phyloP scores from a whole-genome alignment of 257 asterid genomes.

The Ehretia macrophylla region DNA sequence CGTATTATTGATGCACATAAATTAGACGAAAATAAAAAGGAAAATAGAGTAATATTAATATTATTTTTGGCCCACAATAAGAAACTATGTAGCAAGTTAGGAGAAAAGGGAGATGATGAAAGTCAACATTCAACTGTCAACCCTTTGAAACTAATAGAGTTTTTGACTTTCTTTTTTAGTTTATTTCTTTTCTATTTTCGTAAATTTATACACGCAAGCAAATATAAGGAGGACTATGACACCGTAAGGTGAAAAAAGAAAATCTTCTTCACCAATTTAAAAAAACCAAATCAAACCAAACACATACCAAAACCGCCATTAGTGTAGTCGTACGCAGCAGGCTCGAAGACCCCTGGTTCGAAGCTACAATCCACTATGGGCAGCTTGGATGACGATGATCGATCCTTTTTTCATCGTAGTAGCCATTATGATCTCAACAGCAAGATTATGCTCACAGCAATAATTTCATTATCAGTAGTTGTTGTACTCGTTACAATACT shows the following conservation, averaged over 20 bases:
- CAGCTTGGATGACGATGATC: slow-evolving; percentile 31
- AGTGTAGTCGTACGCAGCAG: too few species aligned
- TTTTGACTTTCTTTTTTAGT: neutral
- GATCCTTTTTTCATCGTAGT: neutral
- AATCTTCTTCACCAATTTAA: too few species aligned
- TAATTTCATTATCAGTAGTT: slow-evolving; percentile 55
- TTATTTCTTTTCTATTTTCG: slow-evolving; percentile 1
- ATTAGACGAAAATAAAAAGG: too few species aligned
- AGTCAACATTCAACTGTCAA: slow-evolving; percentile 48
- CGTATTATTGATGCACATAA: too few species aligned
- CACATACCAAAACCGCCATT: too few species aligned
- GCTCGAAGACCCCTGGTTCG: too few species aligned
- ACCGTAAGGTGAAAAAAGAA: slow-evolving; percentile 5
- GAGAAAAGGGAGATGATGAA: neutral
- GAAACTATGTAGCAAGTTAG: neutral
- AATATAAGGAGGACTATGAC: slow-evolving; percentile 1
- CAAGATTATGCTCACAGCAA: slow-evolving; percentile 71
- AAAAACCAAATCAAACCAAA: neutral
- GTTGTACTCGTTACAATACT: slow-evolving; percentile 52
- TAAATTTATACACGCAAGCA: too few species aligned
- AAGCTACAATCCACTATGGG: neutral
- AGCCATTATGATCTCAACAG: slow-evolving; percentile 33
- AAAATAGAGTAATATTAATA: too few species aligned
- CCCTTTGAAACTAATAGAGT: slow-evolving; percentile 8
- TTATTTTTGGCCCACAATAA: neutral